These are phyloP conservation scores for Heterobasidion parviporum DNA, from an alignment of 1,284 basidiomycete genomes.

Conservation along the genomic window DNA sequence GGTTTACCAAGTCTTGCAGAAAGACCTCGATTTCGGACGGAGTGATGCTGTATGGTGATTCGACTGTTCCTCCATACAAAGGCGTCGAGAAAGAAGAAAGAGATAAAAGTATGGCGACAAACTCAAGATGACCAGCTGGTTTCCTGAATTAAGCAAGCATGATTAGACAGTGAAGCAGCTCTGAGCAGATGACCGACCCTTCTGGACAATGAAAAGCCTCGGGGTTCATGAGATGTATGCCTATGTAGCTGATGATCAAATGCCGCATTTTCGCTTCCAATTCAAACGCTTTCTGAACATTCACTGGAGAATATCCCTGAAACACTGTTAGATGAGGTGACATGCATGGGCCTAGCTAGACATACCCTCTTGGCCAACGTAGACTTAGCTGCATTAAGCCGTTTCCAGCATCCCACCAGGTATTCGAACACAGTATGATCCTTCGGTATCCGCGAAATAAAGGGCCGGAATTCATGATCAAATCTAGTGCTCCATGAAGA, in stretches of 20 bases:
- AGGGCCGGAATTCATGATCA: conserved; percentile 72
- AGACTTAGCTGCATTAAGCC: conserved; percentile 53
- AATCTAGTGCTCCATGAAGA: conserved; percentile 40
- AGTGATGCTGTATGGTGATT: conserved; percentile 29
- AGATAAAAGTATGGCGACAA: conserved; percentile 70
- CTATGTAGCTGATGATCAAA: conserved; percentile 85
- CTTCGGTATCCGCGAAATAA: conserved; percentile 72
- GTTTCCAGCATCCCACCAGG: conserved; percentile 87
- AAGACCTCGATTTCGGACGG: conserved; percentile 62
- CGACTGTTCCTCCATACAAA: conserved; percentile 39
- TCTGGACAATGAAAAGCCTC: conserved; percentile 89
- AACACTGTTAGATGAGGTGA: not conserved
- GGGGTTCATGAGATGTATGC: conserved; percentile 85
- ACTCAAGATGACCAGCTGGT: conserved; percentile 66
- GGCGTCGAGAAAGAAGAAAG: conserved; percentile 57
- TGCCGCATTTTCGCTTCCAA: conserved; percentile 69
- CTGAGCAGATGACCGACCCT: conserved; percentile 38
- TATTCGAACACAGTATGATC: conserved; percentile 88
- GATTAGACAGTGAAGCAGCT: conserved; percentile 3
- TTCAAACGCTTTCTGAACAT: conserved; percentile 52
- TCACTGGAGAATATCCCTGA: conserved; percentile 55
- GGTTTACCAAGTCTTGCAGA: conserved; percentile 59
- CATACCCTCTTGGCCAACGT: conserved; percentile 55
- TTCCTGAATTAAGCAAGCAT: conserved; percentile 35
- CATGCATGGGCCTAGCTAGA: conserved; percentile 1